Evolutionary conservation across 768 basidiomycete genomes (phyloP).

Genomic region (Leucosporidium yakuticum): DNA sequence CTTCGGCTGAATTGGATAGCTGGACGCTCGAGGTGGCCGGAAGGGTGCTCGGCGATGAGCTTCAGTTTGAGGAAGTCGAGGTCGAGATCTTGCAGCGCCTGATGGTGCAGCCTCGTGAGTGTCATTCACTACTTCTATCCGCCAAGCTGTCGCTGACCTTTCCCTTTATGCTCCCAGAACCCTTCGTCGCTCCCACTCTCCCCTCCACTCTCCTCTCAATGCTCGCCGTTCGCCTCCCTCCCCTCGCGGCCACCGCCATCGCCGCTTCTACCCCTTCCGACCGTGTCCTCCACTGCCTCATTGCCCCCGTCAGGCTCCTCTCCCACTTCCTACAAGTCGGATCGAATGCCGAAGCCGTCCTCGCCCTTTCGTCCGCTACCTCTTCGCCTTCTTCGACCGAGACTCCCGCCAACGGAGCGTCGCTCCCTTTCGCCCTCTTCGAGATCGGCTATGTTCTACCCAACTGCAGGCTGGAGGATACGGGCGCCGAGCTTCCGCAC

Average conservation of each 20-base stretch:
- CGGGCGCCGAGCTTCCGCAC: background rate
- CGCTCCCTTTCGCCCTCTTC: background rate
- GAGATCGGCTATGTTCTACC: slow-evolving; percentile 21
- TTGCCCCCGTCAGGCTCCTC: slow-evolving; percentile 4
- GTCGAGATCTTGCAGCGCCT: slow-evolving; percentile 21
- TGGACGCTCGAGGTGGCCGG: slow-evolving; percentile 11
- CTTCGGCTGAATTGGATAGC: background rate
- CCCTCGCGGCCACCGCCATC: background rate
- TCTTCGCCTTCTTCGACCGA: too few species aligned
- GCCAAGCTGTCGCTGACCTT: background rate
- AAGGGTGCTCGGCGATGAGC: background rate
- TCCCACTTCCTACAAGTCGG: background rate
- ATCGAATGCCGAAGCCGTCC: background rate
- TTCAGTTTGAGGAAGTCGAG: background rate
- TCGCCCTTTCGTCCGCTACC: background rate
- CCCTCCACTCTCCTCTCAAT: background rate
- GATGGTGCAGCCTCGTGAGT: slow-evolving; percentile 8
- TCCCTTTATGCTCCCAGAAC: background rate
- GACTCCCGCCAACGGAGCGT: too few species aligned
- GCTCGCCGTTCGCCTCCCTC: background rate
- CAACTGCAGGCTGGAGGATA: background rate
- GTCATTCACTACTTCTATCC: background rate
- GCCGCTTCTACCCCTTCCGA: background rate
- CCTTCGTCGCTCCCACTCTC: slow-evolving; percentile 5
- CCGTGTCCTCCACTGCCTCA: slow-evolving; percentile 6